Percentiles rank a stretch among this genome's conserved stretches.
These are phyloP conservation scores for Saprolegnia diclina DNA, from an alignment of 352 stramenopile species.

Conservation along the genomic window DNA sequence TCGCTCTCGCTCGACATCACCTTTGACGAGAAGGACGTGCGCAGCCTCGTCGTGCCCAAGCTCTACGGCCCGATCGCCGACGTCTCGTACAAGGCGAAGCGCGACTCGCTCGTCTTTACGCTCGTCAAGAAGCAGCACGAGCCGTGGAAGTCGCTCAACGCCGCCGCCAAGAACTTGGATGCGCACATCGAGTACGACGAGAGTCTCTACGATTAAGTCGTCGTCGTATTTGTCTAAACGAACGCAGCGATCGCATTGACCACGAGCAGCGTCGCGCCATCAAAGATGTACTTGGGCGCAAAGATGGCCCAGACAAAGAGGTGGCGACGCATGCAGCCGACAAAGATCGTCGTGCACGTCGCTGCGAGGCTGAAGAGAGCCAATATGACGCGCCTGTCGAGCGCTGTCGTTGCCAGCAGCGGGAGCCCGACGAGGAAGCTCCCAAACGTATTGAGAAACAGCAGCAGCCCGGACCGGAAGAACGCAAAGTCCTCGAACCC, in stretches of 20 bases:
- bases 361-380: slow-evolving; percentile 53
- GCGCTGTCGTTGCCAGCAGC: not conserved
- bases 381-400: slow-evolving; percentile 27
- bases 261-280: slow-evolving; percentile 57
- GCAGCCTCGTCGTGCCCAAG: slow-evolving; percentile 68
- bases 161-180: slow-evolving; percentile 72
- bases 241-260: slow-evolving; percentile 29
- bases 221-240: not conserved
- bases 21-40: slow-evolving; percentile 37
- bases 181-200: slow-evolving; percentile 83
- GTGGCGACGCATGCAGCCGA: slow-evolving; percentile 77
- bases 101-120: slow-evolving; percentile 61
- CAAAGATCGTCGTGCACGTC: slow-evolving; percentile 74
- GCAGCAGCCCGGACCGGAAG: slow-evolving; percentile 57
- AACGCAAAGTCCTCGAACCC: slow-evolving; percentile 85
- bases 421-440: slow-evolving; percentile 36
- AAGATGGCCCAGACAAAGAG: slow-evolving; percentile 93
- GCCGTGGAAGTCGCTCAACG: slow-evolving; percentile 78
- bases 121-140: slow-evolving; percentile 50
- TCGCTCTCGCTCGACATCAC: slow-evolving; percentile 71
- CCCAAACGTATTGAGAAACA: slow-evolving; percentile 87
- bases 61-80: slow-evolving; percentile 64
- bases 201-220: slow-evolving; percentile 66
- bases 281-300: slow-evolving; percentile 87
- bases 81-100: slow-evolving; percentile 50